Conservation (phyloP, 1,284 basidiomycete genomes). For the Fomitopsis schrenkii region DNA sequence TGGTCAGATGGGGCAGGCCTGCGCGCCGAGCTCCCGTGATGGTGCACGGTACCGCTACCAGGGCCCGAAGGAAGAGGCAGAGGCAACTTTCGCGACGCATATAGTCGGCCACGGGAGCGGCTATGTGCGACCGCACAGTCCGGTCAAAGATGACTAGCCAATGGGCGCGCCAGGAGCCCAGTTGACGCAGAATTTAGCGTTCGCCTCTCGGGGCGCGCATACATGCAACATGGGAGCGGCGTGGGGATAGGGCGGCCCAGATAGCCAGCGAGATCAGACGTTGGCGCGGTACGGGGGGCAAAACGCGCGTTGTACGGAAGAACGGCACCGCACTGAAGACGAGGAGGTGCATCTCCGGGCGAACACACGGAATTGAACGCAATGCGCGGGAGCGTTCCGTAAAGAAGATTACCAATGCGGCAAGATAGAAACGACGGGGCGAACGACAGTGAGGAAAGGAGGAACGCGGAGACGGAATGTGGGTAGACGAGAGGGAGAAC, state of each 20-base stretch:
- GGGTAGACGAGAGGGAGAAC: slow-evolving; percentile 3
- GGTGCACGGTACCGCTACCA: not conserved
- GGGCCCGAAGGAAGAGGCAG: not conserved
- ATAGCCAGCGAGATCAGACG: not conserved
- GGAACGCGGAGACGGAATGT: slow-evolving; percentile 9
- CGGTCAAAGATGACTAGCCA: not conserved
- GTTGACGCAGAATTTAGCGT: not conserved
- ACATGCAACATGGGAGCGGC: not conserved
- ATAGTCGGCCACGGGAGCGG: not conserved
- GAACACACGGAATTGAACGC: not conserved
- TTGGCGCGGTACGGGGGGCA: not conserved
- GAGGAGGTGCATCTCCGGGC: not conserved
- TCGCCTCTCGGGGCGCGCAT: not conserved
- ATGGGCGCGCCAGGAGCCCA: not conserved
- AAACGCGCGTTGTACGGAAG: not conserved
- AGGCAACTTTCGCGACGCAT: not conserved
- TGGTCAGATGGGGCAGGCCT: not conserved
- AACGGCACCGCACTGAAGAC: not conserved
- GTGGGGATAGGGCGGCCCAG: not conserved
- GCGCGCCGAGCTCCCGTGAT: not conserved
- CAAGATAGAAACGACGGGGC: not conserved
- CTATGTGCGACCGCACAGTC: not conserved
- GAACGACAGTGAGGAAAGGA: slow-evolving; percentile 1
- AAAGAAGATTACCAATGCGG: not conserved
- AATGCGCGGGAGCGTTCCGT: not conserved